Evolutionary conservation across 2,329 filamentous ascomycete genomes (phyloP), one percentile per base, ranked within the genome.

Genomic region (Botrytis tulipae): DNA sequence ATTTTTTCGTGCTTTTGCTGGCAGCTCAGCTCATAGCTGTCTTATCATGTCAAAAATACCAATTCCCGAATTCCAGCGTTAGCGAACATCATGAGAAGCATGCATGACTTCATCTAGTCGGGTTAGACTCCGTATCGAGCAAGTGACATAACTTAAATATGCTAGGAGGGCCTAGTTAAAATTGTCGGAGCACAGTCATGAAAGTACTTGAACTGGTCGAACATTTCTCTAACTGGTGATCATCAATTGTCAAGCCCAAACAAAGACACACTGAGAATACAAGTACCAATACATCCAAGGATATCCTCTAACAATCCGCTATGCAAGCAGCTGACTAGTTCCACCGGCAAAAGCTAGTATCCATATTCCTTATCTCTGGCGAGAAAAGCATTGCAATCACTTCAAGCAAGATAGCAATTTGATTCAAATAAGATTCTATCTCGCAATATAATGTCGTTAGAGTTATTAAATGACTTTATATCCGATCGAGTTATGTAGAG

Each of bases 261-360:
- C 25, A 0, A 1, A 7, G 48, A 14, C 5, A 16, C 12, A 16
- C 2, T 5, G 25, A n/a, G 5, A 14, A n/a, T 12, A 54, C 1
- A n/a, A 54, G n/a, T n/a, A 54, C 48, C 25, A 54, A 25, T 12
- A n/a, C 48, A 7, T 54, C 12, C 12, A n/a, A n/a, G 5, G 14
- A 7, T 6, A 6, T n/a, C 4, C 48, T n/a, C 48, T 8, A 6
- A n/a, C 4, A 54, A 25, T n/a, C 48, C 5, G 48, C 25, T 16
- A 2, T 54, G 5, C 25, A 16, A 54, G 12, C 25, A 2, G 10
- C 25, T 54, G 12, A 54, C 25, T n/a, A 54, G 22, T 51, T 51
- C 10, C 48, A n/a, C 5, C 25, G 48, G 25, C 10, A 25, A 51
- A 51, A n/a, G 4, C 25, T n/a, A 14, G 25, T 51, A 12, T 51